Evolutionary conservation across 2,329 filamentous ascomycete genomes (phyloP).

Genomic region (Ceratocystis alfenasii): DNA sequence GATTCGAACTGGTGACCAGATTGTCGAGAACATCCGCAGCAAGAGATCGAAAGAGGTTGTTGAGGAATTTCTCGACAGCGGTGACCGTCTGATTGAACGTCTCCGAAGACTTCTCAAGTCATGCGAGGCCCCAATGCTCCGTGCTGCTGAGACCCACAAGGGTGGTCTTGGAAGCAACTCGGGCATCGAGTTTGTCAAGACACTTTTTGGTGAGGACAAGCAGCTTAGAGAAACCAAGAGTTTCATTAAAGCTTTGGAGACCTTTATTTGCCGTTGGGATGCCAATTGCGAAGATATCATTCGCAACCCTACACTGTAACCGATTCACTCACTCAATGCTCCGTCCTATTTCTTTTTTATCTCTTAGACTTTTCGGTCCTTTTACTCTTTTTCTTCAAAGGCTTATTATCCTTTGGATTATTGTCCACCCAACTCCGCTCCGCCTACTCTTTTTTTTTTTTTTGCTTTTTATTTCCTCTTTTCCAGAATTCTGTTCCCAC

Average conservation of each 20-base stretch:
- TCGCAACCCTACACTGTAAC: constrained; percentile 44
- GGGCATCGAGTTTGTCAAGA: constrained; percentile 89
- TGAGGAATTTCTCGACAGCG: constrained; percentile 80
- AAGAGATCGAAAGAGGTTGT: constrained; percentile 67
- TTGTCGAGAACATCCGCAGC: constrained; percentile 57
- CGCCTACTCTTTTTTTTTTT: constrained; percentile 17
- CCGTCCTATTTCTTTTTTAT: not conserved
- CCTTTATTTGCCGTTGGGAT: constrained; percentile 90
- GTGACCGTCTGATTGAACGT: constrained; percentile 73
- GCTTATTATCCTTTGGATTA: not conserved
- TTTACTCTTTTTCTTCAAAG: constrained; percentile 5
- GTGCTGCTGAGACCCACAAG: constrained; percentile 64
- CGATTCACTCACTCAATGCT: constrained; percentile 15
- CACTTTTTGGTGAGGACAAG: constrained; percentile 83
- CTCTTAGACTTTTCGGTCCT: not conserved
- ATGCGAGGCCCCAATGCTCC: constrained; percentile 92
- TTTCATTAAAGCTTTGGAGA: constrained; percentile 75
- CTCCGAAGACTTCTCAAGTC: constrained; percentile 78
- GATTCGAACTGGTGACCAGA: constrained; percentile 79
- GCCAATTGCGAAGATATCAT: constrained; percentile 91
- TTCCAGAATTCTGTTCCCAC: constrained; percentile 11
- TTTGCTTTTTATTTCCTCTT: constrained; percentile 5
- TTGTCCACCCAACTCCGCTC: not conserved
- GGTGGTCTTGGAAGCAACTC: constrained; percentile 77
- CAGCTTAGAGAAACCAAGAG: constrained; percentile 83